phyloP scores from a whole-genome alignment of 192 early-diverging fungal genomes.

The Pilobolus umbonatus region DNA sequence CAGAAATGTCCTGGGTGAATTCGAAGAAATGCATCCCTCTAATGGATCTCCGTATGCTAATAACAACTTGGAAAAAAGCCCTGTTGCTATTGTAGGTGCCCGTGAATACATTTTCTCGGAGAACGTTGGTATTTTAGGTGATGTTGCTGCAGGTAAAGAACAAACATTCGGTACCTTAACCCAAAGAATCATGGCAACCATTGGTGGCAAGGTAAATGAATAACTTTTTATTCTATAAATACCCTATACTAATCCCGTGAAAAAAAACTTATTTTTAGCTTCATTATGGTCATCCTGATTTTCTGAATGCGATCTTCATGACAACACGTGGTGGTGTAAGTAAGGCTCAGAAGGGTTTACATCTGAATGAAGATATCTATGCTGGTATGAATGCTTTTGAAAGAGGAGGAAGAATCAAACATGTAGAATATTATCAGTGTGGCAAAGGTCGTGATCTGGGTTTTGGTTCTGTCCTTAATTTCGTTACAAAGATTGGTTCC shows the following conservation, averaged over 20 bases:
- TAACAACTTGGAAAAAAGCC: slow-evolving; percentile 43
- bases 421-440: slow-evolving; percentile 89
- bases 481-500: slow-evolving; percentile 87
- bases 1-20: slow-evolving; percentile 79
- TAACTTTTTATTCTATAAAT: background rate
- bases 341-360: slow-evolving; percentile 87
- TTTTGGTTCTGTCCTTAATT: slow-evolving; percentile 84
- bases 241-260: background rate
- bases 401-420: slow-evolving; percentile 84
- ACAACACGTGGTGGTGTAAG: slow-evolving; percentile 82
- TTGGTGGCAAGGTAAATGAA: slow-evolving; percentile 62
- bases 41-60: slow-evolving; percentile 68
- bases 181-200: slow-evolving; percentile 81
- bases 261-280: slow-evolving; percentile 29
- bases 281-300: slow-evolving; percentile 78
- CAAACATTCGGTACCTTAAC: slow-evolving; percentile 84
- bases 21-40: slow-evolving; percentile 69
- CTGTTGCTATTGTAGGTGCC: slow-evolving; percentile 84
- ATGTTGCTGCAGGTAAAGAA: slow-evolving; percentile 87
- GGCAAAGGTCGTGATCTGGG: slow-evolving; percentile 92
- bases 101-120: slow-evolving; percentile 87
- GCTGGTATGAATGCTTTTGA: slow-evolving; percentile 86
- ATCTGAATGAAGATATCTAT: slow-evolving; percentile 92
- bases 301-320: slow-evolving; percentile 86
- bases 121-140: slow-evolving; percentile 78